Evolutionary conservation across 139 green algal species (phyloP), one percentile per base, ranked within the genome.

Genomic region (Pseudopediastrum boryanum): DNA sequence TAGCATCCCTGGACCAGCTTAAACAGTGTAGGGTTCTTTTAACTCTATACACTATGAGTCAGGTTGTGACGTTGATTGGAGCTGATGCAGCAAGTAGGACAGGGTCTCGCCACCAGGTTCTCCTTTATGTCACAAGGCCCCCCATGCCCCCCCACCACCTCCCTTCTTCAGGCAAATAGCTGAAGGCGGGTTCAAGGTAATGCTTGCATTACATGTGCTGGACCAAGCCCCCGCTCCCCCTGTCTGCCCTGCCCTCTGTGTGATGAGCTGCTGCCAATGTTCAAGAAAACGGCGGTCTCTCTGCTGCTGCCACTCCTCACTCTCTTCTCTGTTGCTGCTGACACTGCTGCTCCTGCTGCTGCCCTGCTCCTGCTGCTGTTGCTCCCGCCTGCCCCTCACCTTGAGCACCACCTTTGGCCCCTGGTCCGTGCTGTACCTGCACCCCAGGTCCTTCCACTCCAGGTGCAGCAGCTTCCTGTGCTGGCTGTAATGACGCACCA

Each of bases 381-480:
- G 39, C 50, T n/a, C 12, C 12, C 3, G 7, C 67, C 2, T 31
- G 12, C 27, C 5, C 25, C 71, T 1, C 29, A 84, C 83, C 83
- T 82, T 31, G 50, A 88, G 65, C 58, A 88, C 84, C 1, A 54
- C 50, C n/a, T 65, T 62, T 16, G 63, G 35, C 3, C 84, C 84
- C 23, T 1, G 27, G 29, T 54, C 54, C 3, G 61, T 85, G 41
- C 77, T 61, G 68, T 88, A 88, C 23, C n/a, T 65, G 70, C 79
- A 88, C 25, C 79, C 79, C 2, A 88, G 51, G 61, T 85, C 74
- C 10, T 44, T 7, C 83, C 83, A 88, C 79, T 88, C 75, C 51
- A 88, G 61, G 21, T 25, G 39, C 46, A 87, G 50, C 4, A 71
- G 83, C 16, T 68, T 62, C 29, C 82, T 36, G 54, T 48, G 43